These are phyloP conservation scores for Zea luxurians DNA, from an alignment of 176 grass and related monocot genomes.

Conservation along the genomic window DNA sequence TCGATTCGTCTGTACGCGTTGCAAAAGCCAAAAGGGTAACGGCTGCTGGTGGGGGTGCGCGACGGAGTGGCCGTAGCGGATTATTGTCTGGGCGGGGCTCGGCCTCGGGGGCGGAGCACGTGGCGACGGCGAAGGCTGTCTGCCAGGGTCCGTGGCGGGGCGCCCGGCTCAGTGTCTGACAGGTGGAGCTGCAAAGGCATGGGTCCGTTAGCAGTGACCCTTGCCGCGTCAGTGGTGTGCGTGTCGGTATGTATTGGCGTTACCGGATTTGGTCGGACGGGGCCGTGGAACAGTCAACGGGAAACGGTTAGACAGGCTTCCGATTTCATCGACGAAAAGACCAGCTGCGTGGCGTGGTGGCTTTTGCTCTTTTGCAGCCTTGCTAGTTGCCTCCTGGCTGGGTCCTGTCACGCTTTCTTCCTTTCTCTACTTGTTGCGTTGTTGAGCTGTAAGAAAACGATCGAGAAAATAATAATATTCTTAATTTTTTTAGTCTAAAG, in stretches of 20 bases:
- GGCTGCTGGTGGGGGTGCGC: background rate
- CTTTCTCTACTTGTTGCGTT: background rate
- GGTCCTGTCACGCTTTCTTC: background rate
- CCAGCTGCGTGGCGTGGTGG: background rate
- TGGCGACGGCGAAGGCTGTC: slow-evolving; percentile 20
- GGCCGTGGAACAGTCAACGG: background rate
- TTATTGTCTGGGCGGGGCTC: background rate
- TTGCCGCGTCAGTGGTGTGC: background rate
- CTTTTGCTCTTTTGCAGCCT: background rate
- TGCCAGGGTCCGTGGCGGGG: background rate
- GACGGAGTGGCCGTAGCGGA: slow-evolving; percentile 27
- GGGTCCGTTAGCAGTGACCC: background rate
- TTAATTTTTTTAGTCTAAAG: too few species aligned
- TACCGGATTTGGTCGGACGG: background rate
- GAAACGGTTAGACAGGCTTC: background rate
- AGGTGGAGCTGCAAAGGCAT: rapidly evolving
- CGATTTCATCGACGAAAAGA: slow-evolving; percentile 4
- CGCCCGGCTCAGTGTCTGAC: rapidly evolving
- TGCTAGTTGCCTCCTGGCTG: background rate
- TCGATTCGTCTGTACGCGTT: background rate
- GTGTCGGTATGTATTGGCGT: background rate
- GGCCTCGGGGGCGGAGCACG: background rate
- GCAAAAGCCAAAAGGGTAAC: background rate
- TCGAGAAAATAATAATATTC: too few species aligned
- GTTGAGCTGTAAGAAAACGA: background rate